These are phyloP conservation scores for Debaryomycetaceae sp. DNA, from an alignment of 1,139 yeast genomes.

Conservation along the genomic window DNA sequence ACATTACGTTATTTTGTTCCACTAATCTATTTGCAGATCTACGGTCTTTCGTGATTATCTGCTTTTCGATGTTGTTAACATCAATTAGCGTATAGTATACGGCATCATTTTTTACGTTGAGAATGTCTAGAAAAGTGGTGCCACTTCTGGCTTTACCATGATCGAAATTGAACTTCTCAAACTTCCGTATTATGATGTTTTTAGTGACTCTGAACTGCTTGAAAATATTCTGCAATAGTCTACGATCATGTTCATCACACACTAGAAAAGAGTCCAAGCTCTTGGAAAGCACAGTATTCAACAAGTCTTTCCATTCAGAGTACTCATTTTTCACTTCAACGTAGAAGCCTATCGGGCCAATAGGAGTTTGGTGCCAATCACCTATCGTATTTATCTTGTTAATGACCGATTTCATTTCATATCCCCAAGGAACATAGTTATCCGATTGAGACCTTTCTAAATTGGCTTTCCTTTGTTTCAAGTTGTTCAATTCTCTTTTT, in stretches of 20 bases:
- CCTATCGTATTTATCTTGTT: conserved; percentile 32
- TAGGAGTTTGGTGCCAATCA: conserved; percentile 50
- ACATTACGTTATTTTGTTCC: conserved; percentile 34
- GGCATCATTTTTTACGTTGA: conserved; percentile 53
- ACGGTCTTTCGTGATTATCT: conserved; percentile 50
- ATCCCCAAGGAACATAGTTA: conserved; percentile 47
- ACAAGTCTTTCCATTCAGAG: conserved; percentile 57
- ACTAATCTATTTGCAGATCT: conserved; percentile 47
- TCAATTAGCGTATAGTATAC: conserved; percentile 67
- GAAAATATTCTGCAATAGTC: conserved; percentile 43
- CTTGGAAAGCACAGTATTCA: conserved; percentile 50
- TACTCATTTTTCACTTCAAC: conserved; percentile 55
- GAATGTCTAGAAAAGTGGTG: conserved; percentile 56
- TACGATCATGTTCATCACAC: conserved; percentile 58
- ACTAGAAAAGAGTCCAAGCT: conserved; percentile 68
- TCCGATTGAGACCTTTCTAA: conserved; percentile 22
- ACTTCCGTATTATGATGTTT: conserved; percentile 51
- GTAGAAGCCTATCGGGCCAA: conserved; percentile 81
- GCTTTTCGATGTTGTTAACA: conserved; percentile 54
- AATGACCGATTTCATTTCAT: conserved; percentile 38
- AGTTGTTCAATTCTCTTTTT: conserved; percentile 11
- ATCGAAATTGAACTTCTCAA: conserved; percentile 54
- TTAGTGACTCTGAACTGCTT: conserved; percentile 20
- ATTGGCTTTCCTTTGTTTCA: conserved; percentile 11
- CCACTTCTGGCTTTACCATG: conserved; percentile 25